Evolutionary conservation across 805 yeast genomes (phyloP).

Genomic region (Yamadazyma sp.): DNA sequence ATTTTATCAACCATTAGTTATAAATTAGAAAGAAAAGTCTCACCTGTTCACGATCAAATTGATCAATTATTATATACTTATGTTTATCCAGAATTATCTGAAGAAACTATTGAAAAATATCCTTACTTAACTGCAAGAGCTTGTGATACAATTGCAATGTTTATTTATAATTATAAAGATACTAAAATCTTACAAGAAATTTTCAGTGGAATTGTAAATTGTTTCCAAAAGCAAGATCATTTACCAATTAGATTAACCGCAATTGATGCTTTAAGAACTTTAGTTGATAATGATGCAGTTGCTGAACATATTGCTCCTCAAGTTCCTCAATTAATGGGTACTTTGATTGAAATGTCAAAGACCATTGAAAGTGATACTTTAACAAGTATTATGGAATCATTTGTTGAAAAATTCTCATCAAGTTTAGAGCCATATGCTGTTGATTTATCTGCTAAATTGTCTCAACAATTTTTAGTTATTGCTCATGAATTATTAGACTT

Average conservation of each 20-base stretch:
- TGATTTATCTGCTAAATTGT: slow-evolving; percentile 48
- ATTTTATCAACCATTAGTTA: slow-evolving; percentile 38
- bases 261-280: slow-evolving; percentile 49
- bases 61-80: slow-evolving; percentile 37
- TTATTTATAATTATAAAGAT: slow-evolving; percentile 32
- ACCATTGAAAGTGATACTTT: slow-evolving; percentile 41
- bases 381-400: slow-evolving; percentile 43
- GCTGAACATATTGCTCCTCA: slow-evolving; percentile 41
- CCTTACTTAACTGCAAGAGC: slow-evolving; percentile 47
- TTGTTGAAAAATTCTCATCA: slow-evolving; percentile 41
- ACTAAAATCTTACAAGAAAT: slow-evolving; percentile 34
- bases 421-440: slow-evolving; percentile 41
- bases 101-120: slow-evolving; percentile 22
- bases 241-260: slow-evolving; percentile 51
- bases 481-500: slow-evolving; percentile 53
- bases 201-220: slow-evolving; percentile 37
- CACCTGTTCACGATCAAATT: slow-evolving; percentile 39
- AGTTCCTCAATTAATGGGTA: slow-evolving; percentile 45
- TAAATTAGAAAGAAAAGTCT: slow-evolving; percentile 31
- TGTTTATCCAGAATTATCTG: slow-evolving; percentile 39
- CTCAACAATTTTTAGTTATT: slow-evolving; percentile 69
- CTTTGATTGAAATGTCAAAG: slow-evolving; percentile 43
- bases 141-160: slow-evolving; percentile 44
- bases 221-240: slow-evolving; percentile 41
- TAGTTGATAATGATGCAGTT: slow-evolving; percentile 44